Evolutionary conservation across 2,329 filamentous ascomycete genomes (phyloP).

Genomic region (Fusarium aywerte): DNA sequence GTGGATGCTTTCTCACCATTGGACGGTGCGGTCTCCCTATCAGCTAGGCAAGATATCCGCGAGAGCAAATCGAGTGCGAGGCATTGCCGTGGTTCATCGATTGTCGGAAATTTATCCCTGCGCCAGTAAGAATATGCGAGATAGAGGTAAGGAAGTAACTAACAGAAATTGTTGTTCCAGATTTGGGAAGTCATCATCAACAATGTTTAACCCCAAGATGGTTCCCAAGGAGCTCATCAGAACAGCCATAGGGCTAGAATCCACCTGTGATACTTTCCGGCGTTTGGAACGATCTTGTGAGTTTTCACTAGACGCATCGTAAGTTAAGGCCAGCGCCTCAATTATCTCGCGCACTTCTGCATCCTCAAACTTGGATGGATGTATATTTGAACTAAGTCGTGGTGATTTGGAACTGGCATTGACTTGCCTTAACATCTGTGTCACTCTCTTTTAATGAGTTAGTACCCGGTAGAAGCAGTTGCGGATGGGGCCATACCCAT

Average conservation of each 20-base stretch:
- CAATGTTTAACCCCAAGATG: slow-evolving; percentile 44
- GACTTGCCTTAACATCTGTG: slow-evolving; percentile 45
- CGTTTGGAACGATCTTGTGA: slow-evolving; percentile 44
- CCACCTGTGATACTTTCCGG: slow-evolving; percentile 42
- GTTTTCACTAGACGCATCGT: slow-evolving; percentile 40
- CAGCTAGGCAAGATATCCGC: slow-evolving; percentile 54
- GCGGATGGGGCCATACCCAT: slow-evolving; percentile 51
- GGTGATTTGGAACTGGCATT: slow-evolving; percentile 36
- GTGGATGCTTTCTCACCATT: not conserved
- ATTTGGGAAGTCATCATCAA: slow-evolving; percentile 42
- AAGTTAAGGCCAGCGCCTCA: slow-evolving; percentile 45
- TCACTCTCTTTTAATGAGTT: slow-evolving; percentile 46
- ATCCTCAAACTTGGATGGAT: slow-evolving; percentile 48
- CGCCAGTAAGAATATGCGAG: slow-evolving; percentile 31
- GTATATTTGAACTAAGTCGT: slow-evolving; percentile 39
- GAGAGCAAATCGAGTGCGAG: slow-evolving; percentile 66
- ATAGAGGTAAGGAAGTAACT: slow-evolving; percentile 44
- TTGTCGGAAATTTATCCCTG: slow-evolving; percentile 56
- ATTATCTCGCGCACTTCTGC: slow-evolving; percentile 46
- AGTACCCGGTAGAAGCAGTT: slow-evolving; percentile 27
- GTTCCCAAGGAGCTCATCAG: slow-evolving; percentile 44
- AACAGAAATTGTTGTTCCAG: slow-evolving; percentile 59
- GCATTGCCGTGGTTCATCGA: slow-evolving; percentile 63
- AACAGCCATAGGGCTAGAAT: slow-evolving; percentile 33
- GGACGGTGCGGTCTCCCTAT: not conserved